Evolutionary conservation across 192 early-diverging fungal species (phyloP).

Genomic region (Podochytrium sp.): DNA sequence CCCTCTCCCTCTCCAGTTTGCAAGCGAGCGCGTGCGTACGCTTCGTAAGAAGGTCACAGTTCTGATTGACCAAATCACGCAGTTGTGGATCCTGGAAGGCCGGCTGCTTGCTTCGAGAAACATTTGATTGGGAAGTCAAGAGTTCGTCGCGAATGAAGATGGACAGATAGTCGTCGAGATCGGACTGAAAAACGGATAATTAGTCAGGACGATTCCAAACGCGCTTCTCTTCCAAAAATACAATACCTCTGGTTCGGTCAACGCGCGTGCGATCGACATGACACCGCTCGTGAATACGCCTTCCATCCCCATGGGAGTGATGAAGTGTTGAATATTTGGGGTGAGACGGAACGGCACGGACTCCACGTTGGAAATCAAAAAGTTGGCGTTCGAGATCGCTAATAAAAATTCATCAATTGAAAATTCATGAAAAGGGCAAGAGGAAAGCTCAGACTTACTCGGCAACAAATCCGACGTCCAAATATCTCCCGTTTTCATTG

Average conservation of each 20-base stretch:
- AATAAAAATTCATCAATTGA: constrained; percentile 22
- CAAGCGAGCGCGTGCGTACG: constrained; percentile 73
- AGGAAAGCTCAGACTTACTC: neutral
- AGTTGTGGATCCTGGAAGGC: constrained; percentile 65
- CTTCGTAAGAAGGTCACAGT: constrained; percentile 74
- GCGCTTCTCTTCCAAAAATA: neutral
- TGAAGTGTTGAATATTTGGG: constrained; percentile 94
- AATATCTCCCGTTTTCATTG: constrained; percentile 81
- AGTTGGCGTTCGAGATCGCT: constrained; percentile 46
- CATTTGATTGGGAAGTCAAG: constrained; percentile 72
- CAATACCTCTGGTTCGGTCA: constrained; percentile 83
- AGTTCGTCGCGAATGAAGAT: constrained; percentile 96
- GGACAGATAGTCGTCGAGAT: constrained; percentile 91
- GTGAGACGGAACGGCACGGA: constrained; percentile 97
- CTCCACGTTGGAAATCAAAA: constrained; percentile 71
- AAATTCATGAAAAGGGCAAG: neutral
- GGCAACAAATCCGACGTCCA: constrained; percentile 88
- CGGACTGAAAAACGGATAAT: constrained; percentile 51
- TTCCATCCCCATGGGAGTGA: constrained; percentile 91
- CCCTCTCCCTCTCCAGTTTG: constrained; percentile 73
- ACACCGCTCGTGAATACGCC: constrained; percentile 85
- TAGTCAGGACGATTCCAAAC: too few relatives aligned
- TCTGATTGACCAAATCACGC: constrained; percentile 69
- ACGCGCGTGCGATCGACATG: constrained; percentile 80
- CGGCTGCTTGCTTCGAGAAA: constrained; percentile 54